Evolutionary conservation across 2,329 filamentous ascomycete genomes (phyloP).

Genomic region (Bertia moriformis): DNA sequence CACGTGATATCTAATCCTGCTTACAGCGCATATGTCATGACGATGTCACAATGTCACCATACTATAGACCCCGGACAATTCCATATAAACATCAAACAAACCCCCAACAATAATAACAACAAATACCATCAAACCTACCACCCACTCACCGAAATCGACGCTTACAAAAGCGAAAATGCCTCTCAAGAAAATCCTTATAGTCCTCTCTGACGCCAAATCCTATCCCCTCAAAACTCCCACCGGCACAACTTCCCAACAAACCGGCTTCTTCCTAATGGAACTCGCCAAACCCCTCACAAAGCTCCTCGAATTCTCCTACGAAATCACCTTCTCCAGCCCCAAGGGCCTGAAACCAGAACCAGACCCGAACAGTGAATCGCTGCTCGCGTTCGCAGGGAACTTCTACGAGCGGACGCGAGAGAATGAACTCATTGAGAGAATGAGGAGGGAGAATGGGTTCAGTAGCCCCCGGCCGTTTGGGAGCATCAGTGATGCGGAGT

Average conservation of each 20-base stretch:
- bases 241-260: conserved; percentile 11
- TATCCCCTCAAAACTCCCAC: conserved; percentile 16
- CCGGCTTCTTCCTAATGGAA: conserved; percentile 21
- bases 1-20: no score
- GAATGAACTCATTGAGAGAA: conserved; percentile 21
- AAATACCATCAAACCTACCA: no score
- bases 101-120: no score
- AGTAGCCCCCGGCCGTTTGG: conserved; percentile 17
- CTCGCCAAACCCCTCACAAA: conserved; percentile 19
- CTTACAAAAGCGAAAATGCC: no score
- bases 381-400: conserved; percentile 27
- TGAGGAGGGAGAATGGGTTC: conserved; percentile 28
- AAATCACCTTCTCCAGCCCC: conserved; percentile 28
- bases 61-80: no score
- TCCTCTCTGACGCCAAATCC: conserved; percentile 23
- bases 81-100: no score
- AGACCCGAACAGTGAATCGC: conserved; percentile 23
- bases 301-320: conserved; percentile 19
- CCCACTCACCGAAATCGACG: no score
- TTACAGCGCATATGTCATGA: no score
- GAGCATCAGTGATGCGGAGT: conserved; percentile 21
- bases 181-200: conserved; percentile 27
- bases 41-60: no score
- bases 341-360: conserved; percentile 21
- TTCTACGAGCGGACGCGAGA: conserved; percentile 25